Conservation (phyloP, 2,329 filamentous ascomycete genomes). For the Botrytis pseudocinerea region DNA sequence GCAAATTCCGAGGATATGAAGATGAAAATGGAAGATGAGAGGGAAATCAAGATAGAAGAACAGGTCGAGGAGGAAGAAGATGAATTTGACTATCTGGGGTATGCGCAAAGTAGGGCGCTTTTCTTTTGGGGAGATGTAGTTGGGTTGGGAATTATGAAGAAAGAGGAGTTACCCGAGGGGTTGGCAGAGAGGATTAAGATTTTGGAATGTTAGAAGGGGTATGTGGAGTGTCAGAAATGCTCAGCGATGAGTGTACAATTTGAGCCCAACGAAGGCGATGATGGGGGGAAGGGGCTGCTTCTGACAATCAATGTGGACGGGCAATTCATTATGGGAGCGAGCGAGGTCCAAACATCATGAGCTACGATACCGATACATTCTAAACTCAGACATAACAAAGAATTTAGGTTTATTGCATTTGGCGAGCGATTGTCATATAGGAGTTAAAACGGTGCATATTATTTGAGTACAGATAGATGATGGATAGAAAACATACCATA, state of each 20-base stretch:
- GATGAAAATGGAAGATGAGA: constrained; percentile 12
- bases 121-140: constrained; percentile 96
- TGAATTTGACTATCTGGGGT: constrained; percentile 90
- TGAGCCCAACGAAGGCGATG: not conserved
- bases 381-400: not conserved
- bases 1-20: not conserved
- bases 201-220: constrained; percentile 57
- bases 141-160: constrained; percentile 69
- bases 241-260: not conserved
- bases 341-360: not conserved
- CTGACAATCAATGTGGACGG: not conserved
- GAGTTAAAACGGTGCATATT: not conserved
- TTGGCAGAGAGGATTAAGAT: constrained; percentile 66
- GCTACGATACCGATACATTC: not conserved
- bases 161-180: constrained; percentile 73
- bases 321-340: not conserved
- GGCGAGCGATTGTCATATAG: not conserved
- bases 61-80: constrained; percentile 50
- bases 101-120: constrained; percentile 85
- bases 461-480: not conserved
- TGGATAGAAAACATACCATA: not conserved
- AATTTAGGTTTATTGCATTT: not conserved
- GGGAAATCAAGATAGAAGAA: constrained; percentile 30
- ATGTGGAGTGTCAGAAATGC: too few species aligned
- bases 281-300: not conserved